Evolutionary conservation across 2,329 filamentous ascomycete genomes (phyloP), one percentile per base, ranked within the genome.

Genomic region (Didymella lethalis): DNA sequence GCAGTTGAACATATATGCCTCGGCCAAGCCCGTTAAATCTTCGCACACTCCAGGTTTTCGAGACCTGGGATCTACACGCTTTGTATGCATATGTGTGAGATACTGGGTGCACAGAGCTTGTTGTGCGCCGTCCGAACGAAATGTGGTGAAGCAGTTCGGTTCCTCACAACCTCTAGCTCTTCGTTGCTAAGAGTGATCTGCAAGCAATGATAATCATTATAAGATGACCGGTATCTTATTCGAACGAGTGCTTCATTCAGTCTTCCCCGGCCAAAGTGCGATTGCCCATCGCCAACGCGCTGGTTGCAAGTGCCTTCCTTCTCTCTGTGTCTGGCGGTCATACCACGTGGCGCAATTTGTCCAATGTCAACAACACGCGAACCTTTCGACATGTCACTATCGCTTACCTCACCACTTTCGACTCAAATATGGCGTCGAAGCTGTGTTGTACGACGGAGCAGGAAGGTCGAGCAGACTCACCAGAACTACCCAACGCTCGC

Each of bases 361-460:
- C 41, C 47, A 57, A 43, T 34, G 43, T 45, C 52, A 61, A 57
- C 40, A 57, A 32, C 7, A 25, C 40, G 29, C 23, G 16, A 40
- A 31, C 6, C 23, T 14, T 7, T 23, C 20, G 12, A 43, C 12
- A 25, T 51, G 2, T 14, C 18, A 34, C 36, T 4, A 26, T 52
- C 56, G 20, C 38, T 10, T 43, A n/a, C 20, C 18, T 40, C 28
- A 34, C 26, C 20, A 48, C 34, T 29, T 26, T 26, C 31, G 29
- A 54, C 20, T 14, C 40, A 28, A 60, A 16, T 36, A 76, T 76
- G 74, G 68, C 73, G 5, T 66, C 72, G 32, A 74, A 68, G 48
- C 61, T 76, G 16, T 77, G 75, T 56, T 77, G 75, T 56, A 73
- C 66, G 5, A 61, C 67, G 11, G 73, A 73, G 54, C 66, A 77